Evolutionary conservation across 2,329 filamentous ascomycete genomes (phyloP).

Genomic region (Sporothrix brunneoviolacea): DNA sequence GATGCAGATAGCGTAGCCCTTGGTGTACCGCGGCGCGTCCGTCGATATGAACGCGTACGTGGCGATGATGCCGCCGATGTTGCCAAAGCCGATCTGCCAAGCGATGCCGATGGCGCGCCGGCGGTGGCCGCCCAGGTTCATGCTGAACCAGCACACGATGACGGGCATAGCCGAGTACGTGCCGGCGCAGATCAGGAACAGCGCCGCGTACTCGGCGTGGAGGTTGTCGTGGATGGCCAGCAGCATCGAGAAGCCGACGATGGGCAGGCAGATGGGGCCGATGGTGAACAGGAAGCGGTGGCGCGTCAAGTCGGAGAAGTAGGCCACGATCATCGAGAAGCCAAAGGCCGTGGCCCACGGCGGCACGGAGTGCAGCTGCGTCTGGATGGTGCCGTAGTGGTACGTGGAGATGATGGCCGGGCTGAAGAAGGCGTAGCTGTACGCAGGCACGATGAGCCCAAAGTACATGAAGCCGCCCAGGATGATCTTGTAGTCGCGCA

Average conservation of each 20-base stretch:
- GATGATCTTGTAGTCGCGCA: constrained; percentile 69
- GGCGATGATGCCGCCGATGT: constrained; percentile 71
- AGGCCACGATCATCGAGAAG: constrained; percentile 70
- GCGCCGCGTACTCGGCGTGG: constrained; percentile 64
- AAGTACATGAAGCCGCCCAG: constrained; percentile 77
- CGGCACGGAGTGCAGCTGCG: constrained; percentile 51
- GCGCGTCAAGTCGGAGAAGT: constrained; percentile 59
- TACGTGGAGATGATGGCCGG: constrained; percentile 65
- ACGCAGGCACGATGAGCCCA: constrained; percentile 69
- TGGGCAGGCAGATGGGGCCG: constrained; percentile 58
- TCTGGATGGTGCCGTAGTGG: constrained; percentile 52
- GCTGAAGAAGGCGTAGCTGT: constrained; percentile 71
- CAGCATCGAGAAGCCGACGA: constrained; percentile 70
- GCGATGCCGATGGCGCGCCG: constrained; percentile 63
- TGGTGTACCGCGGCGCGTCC: constrained; percentile 63
- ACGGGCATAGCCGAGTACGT: constrained; percentile 86
- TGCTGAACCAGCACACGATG: constrained; percentile 75
- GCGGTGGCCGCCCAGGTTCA: constrained; percentile 70
- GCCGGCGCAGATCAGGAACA: constrained; percentile 77
- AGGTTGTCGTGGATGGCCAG: constrained; percentile 62
- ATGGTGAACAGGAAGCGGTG: constrained; percentile 73
- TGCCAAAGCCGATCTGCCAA: constrained; percentile 74
- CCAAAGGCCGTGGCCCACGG: constrained; percentile 64
- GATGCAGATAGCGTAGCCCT: constrained; percentile 72
- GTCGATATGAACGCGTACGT: constrained; percentile 61